Evolutionary conservation across 495 filamentous ascomycete genomes (phyloP).

Genomic region (Neurospora sp.): DNA sequence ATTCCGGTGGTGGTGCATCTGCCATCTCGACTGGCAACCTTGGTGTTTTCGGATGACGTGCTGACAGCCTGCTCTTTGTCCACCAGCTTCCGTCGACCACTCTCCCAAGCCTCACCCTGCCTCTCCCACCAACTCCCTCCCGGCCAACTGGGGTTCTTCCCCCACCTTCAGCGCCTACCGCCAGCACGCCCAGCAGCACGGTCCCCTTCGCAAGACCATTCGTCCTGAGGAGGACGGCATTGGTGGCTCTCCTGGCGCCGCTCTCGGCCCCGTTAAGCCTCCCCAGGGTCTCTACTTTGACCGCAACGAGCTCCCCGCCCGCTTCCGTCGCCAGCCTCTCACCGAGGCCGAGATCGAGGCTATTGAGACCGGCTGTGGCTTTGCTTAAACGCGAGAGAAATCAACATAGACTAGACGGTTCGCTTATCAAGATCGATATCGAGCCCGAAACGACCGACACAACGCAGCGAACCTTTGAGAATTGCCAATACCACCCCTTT

Average conservation of each 20-base stretch:
- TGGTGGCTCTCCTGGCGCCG: conserved; percentile 53
- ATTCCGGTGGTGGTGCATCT: neutral
- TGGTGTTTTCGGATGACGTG: neutral
- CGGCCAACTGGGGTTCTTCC: conserved; percentile 36
- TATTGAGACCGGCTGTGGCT: conserved; percentile 77
- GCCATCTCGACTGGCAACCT: conserved; percentile 1
- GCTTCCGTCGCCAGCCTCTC: conserved; percentile 68
- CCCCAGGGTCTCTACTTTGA: conserved; percentile 74
- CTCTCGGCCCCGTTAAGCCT: conserved; percentile 62
- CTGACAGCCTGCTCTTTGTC: conserved; percentile 1
- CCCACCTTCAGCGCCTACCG: conserved; percentile 83
- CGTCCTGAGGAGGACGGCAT: conserved; percentile 42
- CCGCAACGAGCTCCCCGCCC: conserved; percentile 70
- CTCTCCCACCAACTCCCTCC: conserved; percentile 43
- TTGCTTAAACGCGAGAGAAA: conserved; percentile 19
- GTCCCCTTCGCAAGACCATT: conserved; percentile 60
- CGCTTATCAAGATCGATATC: neutral
- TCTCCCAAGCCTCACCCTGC: conserved; percentile 58
- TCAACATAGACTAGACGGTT: neutral
- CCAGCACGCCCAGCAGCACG: conserved; percentile 86
- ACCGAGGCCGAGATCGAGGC: conserved; percentile 84
- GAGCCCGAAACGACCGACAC: neutral
- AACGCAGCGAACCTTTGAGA: neutral
- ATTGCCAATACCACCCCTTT: neutral
- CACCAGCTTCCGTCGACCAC: conserved; percentile 66